A percentile compares a stretch with the other conserved stretches of the same genome.
Conservation (phyloP, 306 rosid genomes). For the Quercus berberidifolia region DNA sequence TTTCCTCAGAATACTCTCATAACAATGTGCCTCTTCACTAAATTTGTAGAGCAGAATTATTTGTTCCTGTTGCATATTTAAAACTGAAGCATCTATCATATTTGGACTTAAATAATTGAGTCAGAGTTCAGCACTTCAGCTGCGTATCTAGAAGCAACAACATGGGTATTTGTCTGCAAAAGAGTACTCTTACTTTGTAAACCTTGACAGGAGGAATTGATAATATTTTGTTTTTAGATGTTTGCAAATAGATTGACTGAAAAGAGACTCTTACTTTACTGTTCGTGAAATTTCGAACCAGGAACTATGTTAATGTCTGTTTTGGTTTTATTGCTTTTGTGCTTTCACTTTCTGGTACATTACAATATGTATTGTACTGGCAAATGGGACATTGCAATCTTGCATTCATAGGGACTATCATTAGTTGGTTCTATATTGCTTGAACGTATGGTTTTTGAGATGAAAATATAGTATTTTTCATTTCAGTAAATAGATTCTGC, state of each 20-base stretch:
- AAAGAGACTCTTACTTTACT: not conserved
- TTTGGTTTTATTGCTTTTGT: not conserved
- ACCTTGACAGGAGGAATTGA: not conserved
- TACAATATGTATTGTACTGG: no score
- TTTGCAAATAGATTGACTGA: not conserved
- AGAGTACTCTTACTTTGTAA: not conserved
- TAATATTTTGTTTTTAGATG: not conserved
- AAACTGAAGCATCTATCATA: not conserved
- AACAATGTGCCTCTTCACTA: not conserved
- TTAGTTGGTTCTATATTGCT: not conserved
- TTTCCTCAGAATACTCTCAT: not conserved
- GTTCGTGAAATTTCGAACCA: not conserved
- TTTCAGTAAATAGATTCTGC: not conserved
- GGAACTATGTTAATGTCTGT: not conserved
- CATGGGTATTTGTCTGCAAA: not conserved
- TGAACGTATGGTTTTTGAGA: not conserved
- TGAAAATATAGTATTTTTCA: not conserved
- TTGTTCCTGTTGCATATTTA: not conserved
- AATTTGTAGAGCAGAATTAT: not conserved
- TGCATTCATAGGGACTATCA: no score
- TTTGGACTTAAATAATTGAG: not conserved
- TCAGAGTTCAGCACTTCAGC: not conserved
- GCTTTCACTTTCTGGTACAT: no score
- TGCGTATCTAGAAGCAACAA: not conserved
- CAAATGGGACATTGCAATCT: no score